Evolutionary conservation across 345 rosid species (phyloP).

Genomic region (Salix caprea): DNA sequence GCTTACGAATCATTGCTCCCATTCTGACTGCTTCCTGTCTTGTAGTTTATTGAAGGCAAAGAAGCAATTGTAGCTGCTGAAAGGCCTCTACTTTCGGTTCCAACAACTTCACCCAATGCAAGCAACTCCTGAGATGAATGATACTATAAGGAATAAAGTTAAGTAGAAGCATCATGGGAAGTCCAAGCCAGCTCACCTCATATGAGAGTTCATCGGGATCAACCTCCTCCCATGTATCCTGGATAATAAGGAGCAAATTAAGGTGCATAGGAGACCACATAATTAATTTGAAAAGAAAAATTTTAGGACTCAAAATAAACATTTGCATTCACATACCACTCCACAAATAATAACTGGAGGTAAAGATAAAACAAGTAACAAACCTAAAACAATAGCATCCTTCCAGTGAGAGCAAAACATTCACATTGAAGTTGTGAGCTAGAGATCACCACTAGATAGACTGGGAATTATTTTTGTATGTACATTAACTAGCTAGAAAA

Average conservation of each 20-base stretch:
- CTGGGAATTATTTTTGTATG: not conserved
- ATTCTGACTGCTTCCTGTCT: constrained; percentile 64
- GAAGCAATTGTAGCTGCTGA: constrained; percentile 74
- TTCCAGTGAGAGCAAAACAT: not conserved
- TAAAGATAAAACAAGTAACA: not conserved
- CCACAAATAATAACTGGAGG: not conserved
- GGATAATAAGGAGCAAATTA: constrained; percentile 22
- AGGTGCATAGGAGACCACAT: not conserved
- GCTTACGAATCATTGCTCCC: constrained; percentile 89
- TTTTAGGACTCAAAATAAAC: not conserved
- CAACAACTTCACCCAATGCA: constrained; percentile 85
- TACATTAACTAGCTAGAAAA: not conserved
- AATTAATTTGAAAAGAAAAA: not conserved
- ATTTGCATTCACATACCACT: not conserved
- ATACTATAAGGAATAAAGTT: not conserved
- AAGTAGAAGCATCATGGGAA: not conserved
- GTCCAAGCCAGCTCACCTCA: constrained; percentile 50
- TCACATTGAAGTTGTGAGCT: not conserved
- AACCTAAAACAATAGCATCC: not conserved
- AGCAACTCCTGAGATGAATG: constrained; percentile 63
- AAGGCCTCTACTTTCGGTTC: constrained; percentile 91
- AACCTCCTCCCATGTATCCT: constrained; percentile 91
- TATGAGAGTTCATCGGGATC: constrained; percentile 92
- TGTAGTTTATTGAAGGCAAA: constrained; percentile 65
- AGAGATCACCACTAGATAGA: not conserved